Base-by-base conservation (phyloP, 2,329 filamentous ascomycete species). In the Pseudofabraea citricarpa region DNA sequence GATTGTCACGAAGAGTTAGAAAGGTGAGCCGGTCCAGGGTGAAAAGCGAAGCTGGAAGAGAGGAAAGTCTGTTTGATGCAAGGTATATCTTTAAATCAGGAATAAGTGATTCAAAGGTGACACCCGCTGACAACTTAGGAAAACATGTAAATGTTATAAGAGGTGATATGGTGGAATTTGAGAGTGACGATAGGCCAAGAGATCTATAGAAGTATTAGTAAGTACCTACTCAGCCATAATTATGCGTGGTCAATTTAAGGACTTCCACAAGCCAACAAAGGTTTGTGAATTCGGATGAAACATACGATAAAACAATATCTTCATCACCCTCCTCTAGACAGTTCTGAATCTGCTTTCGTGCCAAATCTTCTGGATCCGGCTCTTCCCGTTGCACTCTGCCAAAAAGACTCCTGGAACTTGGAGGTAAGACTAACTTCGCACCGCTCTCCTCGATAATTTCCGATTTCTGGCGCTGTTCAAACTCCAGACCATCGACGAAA, bases 1-100 rank as follows among this genome's bases (percentile, higher is more conserved):
- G 60, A 54, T 87, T 87, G 47, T 72, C 75, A 26, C 85, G 77
- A 13, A 89, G 68, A 52, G 76, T 86, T 10, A 89, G 71, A 13
- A 81, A 75, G 0, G 77, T 81, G 22, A 88, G 66, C 52, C 79
- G 67, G 18, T 78, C 66, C 2, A 88, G 64, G 36, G 76, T 71
- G 54, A 85, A 84, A 2, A 88, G 61, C 37, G 77, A 74, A 2
- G 69, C 66, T 0, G 85, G 84, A 2, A 86, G 65, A 12, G 65
- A 64, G 2, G 59, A 62, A 4, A 89, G 68, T 0, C 61, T 58
- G 55, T 88, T 89, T 41, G 68, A 70, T 10, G 74, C 73, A 12
- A 89, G 64, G 45, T 77, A 83, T 1, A 89, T 60, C 52, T 80
- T 72, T 36, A 88, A 64, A 40, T 71, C 64, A 0, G 82, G 80